Evolutionary conservation across 1,284 basidiomycete genomes (phyloP).

Genomic region (Pisolithus thermaeus): DNA sequence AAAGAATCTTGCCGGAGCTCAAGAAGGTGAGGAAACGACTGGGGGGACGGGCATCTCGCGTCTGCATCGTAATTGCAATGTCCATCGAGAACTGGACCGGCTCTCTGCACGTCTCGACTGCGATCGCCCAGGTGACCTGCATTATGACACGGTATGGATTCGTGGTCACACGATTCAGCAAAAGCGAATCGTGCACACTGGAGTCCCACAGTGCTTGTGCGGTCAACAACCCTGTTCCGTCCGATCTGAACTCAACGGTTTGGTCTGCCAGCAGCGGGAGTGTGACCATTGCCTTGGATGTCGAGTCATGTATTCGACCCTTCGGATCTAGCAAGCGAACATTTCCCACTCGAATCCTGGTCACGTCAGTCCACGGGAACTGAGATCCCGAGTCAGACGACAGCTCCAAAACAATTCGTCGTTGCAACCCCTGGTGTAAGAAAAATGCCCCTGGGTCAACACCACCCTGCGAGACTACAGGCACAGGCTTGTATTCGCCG

Average conservation of each 20-base stretch:
- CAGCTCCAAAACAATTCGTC: constrained; percentile 72
- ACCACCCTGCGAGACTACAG: constrained; percentile 72
- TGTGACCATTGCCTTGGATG: constrained; percentile 60
- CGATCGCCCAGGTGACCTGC: constrained; percentile 72
- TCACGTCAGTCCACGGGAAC: constrained; percentile 80
- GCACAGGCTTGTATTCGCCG: constrained; percentile 81
- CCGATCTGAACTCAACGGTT: constrained; percentile 65
- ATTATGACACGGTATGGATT: constrained; percentile 76
- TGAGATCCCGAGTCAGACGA: constrained; percentile 87
- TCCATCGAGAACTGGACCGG: constrained; percentile 87
- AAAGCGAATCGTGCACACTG: constrained; percentile 80
- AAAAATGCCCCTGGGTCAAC: constrained; percentile 85
- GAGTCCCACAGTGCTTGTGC: constrained; percentile 89
- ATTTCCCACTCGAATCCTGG: constrained; percentile 74
- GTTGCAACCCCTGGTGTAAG: constrained; percentile 90
- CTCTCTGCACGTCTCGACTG: constrained; percentile 78
- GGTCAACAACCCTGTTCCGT: constrained; percentile 71
- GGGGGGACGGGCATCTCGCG: constrained; percentile 81
- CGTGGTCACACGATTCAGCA: constrained; percentile 83
- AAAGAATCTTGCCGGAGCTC: constrained; percentile 65
- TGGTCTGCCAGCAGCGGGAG: constrained; percentile 73
- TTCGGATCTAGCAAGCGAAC: constrained; percentile 82
- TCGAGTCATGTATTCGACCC: constrained; percentile 73
- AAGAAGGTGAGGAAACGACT: constrained; percentile 74
- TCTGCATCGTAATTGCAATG: constrained; percentile 80